phyloP scores from a whole-genome alignment of 2,329 filamentous ascomycete species.

The Arthroderma uncinatum region DNA sequence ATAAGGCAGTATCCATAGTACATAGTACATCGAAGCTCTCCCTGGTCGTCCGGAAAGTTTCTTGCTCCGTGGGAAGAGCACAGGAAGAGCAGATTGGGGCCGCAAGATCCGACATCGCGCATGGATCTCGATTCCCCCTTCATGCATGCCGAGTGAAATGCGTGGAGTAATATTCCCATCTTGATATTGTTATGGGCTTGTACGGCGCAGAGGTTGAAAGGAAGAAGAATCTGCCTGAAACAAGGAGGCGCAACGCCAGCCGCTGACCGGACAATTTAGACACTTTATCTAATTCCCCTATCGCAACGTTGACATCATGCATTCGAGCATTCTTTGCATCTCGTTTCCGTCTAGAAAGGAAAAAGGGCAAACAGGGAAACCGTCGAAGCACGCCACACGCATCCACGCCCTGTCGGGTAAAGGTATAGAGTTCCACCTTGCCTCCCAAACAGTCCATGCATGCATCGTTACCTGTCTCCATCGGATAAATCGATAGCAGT shows the following conservation, averaged over 20 bases:
- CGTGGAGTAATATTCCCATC: too few species aligned
- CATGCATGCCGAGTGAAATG: background rate
- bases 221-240: background rate
- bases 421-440: background rate
- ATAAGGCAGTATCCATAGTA: too few species aligned
- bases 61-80: background rate
- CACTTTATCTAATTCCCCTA: background rate
- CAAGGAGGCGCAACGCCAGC: background rate
- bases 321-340: background rate
- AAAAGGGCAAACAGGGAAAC: background rate
- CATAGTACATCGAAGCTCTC: background rate
- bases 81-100: background rate
- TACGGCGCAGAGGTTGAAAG: too few species aligned
- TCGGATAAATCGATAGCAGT: background rate
- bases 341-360: background rate
- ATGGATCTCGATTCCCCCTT: slow-evolving; percentile 1
- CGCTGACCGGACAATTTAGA: background rate
- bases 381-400: background rate
- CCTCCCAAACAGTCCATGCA: background rate
- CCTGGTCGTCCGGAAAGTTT: background rate
- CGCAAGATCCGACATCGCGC: background rate
- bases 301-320: background rate
- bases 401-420: background rate
- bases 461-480: background rate
- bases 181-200: too few species aligned